Evolutionary conservation across 805 yeast genomes (phyloP), one percentile per base, ranked within the genome.

Genomic region (Suhomyces prunicola): DNA sequence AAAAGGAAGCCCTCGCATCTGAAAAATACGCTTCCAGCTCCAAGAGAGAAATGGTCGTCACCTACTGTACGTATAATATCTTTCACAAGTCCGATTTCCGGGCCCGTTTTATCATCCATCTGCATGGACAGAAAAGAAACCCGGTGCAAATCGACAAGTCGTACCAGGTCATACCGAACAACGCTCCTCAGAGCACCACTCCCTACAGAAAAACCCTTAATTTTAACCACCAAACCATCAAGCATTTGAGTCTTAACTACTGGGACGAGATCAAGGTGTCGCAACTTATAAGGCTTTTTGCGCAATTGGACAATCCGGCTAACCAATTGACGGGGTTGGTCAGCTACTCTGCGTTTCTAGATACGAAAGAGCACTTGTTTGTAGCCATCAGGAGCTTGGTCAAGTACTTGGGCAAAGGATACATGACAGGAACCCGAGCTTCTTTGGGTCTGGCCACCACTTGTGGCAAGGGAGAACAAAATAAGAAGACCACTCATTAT

Each of bases 21-120:
- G 55, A 54, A 33, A 29, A 39, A 19, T 36, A 41, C 33, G 40
- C 23, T 26, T 19, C 41, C 12, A 39, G 7, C 66, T 27, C 29
- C 29, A 31, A 61, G 63, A 15, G 63, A 52, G 56, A 69, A 60
- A 55, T 79, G 46, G 65, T 66, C 47, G 80, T 80, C 22, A 84
- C 90, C 0, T 84, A 77, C 57, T 86, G 90, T 66, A 69, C 85
- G 13, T 90, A 84, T 72, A 92, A 94, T 67, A 78, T 86, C 17
- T 89, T 94, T 62, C 73, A 84, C 39, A 79, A 79, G 51, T 79
- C 86, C 5, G 99, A 93, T 66, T 71, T 92, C 40, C 76, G 97
- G 83, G 90, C 60, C 66, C 84, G 62, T 79, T 82, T 64, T 54
- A 71, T 79, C 17, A 63, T 80, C 5, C 59, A 60, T 17, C 31